Evolutionary conservation across 768 basidiomycete species (phyloP).

Genomic region (Russula brevipes): DNA sequence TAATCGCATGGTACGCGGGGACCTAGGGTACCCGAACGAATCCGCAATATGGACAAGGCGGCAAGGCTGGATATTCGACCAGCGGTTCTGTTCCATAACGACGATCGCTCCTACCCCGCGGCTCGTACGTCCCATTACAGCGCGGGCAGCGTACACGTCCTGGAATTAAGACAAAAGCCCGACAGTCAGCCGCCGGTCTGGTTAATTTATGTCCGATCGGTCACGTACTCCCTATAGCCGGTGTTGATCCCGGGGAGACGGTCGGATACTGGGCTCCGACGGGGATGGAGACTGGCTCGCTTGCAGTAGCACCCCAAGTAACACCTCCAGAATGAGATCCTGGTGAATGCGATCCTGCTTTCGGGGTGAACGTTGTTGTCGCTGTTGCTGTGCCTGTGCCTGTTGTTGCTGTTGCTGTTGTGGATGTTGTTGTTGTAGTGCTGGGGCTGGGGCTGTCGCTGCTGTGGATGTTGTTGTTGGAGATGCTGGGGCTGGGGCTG

Average conservation of each 20-base stretch:
- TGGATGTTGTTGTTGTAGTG: not conserved
- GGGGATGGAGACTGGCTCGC: too few relatives aligned
- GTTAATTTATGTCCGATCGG: not conserved
- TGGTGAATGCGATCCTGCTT: not conserved
- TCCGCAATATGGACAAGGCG: not conserved
- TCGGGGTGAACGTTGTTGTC: too few relatives aligned
- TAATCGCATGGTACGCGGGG: not conserved
- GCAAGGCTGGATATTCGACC: not conserved
- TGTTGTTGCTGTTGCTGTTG: not conserved
- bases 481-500: too few relatives aligned
- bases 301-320: not conserved
- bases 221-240: not conserved
- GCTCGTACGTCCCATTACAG: not conserved
- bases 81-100: not conserved
- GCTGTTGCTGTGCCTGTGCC: too few relatives aligned
- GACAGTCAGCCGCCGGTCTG: not conserved
- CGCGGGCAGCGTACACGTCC: not conserved
- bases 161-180: not conserved
- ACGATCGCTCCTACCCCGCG: not conserved
- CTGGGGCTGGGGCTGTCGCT: too few relatives aligned
- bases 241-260: not conserved
- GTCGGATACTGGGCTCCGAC: too few relatives aligned
- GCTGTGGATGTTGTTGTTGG: too few relatives aligned
- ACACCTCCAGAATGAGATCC: not conserved
- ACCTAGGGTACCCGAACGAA: not conserved